Evolutionary conservation across 2,329 filamentous ascomycete genomes (phyloP).

Genomic region (Neospermospora avenae): DNA sequence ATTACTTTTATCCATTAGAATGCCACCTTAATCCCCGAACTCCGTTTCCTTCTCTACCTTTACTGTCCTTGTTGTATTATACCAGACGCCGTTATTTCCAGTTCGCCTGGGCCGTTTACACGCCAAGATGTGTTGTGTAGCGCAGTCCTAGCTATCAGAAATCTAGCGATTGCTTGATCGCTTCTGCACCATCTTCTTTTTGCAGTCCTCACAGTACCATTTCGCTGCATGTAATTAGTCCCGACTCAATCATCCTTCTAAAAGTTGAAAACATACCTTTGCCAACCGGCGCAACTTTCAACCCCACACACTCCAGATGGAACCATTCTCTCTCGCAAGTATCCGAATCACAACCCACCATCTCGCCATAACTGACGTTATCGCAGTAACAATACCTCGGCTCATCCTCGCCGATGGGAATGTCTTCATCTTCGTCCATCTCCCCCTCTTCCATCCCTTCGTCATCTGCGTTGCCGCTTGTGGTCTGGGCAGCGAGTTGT

Average conservation of each 20-base stretch:
- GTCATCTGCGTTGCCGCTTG: conserved; percentile 43
- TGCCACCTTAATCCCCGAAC: not conserved
- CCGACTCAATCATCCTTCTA: not conserved
- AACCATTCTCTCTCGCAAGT: conserved; percentile 78
- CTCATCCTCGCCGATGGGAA: conserved; percentile 66
- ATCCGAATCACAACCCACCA: conserved; percentile 77
- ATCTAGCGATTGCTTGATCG: conserved; percentile 5
- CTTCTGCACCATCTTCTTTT: conserved; percentile 14
- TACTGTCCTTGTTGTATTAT: not conserved
- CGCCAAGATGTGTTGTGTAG: not conserved
- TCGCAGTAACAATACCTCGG: conserved; percentile 79
- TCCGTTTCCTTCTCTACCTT: not conserved
- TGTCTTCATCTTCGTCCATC: conserved; percentile 50
- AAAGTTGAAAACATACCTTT: conserved; percentile 32
- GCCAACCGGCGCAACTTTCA: conserved; percentile 73
- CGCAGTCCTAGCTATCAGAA: too few species aligned
- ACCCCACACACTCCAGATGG: conserved; percentile 75
- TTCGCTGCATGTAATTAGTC: conserved; percentile 12
- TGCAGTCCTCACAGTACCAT: conserved; percentile 20
- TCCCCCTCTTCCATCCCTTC: conserved; percentile 45
- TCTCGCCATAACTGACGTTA: conserved; percentile 76
- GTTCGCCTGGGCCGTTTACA: not conserved
- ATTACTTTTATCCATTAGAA: too few species aligned
- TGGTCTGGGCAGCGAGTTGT: conserved; percentile 31
- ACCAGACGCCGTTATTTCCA: not conserved